Conservation (phyloP, 805 yeast genomes). For the Wickerhamiella nectarea region DNA sequence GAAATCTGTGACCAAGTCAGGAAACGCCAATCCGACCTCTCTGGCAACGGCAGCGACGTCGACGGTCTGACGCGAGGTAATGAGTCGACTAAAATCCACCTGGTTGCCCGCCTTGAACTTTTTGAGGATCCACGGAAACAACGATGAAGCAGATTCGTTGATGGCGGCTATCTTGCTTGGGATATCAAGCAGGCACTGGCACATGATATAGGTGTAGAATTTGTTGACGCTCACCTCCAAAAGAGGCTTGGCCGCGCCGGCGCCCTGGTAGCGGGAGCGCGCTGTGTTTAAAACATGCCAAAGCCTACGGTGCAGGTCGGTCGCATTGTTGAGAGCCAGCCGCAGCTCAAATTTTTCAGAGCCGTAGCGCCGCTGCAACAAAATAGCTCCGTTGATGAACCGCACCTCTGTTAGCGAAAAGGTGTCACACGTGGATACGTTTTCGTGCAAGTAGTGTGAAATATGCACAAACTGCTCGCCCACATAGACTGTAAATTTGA, state of each 20-base stretch:
- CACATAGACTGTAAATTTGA: constrained; percentile 2
- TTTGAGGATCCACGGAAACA: background rate
- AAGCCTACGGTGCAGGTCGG: background rate
- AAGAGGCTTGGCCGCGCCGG: background rate
- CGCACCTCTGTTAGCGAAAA: background rate
- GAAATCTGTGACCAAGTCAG: background rate
- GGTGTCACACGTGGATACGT: background rate
- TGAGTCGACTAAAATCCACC: background rate
- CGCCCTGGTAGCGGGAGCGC: background rate
- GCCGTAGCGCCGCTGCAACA: background rate
- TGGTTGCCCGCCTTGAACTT: background rate
- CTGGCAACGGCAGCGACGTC: background rate
- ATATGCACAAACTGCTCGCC: constrained; percentile 4
- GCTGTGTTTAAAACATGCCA: constrained; percentile 1
- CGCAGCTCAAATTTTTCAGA: background rate
- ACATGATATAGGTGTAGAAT: background rate
- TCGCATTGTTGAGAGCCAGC: background rate
- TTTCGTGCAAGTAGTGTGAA: background rate
- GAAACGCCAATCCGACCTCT: background rate
- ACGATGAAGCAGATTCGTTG: background rate
- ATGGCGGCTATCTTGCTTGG: background rate
- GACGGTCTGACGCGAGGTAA: background rate
- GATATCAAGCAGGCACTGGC: constrained; percentile 4
- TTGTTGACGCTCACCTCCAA: constrained; percentile 1
- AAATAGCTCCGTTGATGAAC: constrained; percentile 2